Evolutionary conservation across 208 protist species (phyloP).

Genomic region (Novymonas esmeraldas): DNA sequence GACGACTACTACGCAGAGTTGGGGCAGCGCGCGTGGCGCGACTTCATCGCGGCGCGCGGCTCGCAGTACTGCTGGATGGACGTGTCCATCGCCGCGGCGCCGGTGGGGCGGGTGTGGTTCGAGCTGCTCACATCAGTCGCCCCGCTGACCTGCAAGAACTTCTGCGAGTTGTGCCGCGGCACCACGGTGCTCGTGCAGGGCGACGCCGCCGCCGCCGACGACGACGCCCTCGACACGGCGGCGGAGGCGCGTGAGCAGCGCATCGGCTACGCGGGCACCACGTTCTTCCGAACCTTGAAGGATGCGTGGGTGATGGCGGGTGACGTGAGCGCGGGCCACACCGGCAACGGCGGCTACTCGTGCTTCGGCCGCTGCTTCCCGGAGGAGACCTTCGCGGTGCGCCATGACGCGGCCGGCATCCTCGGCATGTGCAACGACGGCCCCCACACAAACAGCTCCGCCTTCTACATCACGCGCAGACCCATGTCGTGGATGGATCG

Average conservation of each 20-base stretch:
- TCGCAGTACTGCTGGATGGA: constrained; percentile 87
- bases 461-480: constrained; percentile 89
- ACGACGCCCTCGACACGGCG: constrained; percentile 5
- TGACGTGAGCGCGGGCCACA: constrained; percentile 83
- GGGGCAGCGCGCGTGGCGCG: constrained; percentile 51
- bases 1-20: constrained; percentile 64
- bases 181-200: constrained; percentile 41
- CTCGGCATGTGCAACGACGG: constrained; percentile 93
- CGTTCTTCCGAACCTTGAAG: constrained; percentile 93
- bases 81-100: constrained; percentile 41
- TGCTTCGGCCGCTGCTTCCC: constrained; percentile 93
- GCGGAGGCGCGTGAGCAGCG: constrained; percentile 20
- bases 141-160: constrained; percentile 93
- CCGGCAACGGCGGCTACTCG: constrained; percentile 90
- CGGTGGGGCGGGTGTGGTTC: constrained; percentile 71
- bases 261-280: constrained; percentile 87
- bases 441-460: constrained; percentile 83
- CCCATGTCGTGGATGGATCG: constrained; percentile 91
- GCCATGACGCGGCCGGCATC: constrained; percentile 79
- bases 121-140: constrained; percentile 85
- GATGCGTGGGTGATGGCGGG: constrained; percentile 96
- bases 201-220: not conserved
- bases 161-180: constrained; percentile 88
- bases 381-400: constrained; percentile 94
- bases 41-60: constrained; percentile 61